These are phyloP conservation scores for Phytophthora lateralis DNA, from an alignment of 352 stramenopile species.

Conservation along the genomic window DNA sequence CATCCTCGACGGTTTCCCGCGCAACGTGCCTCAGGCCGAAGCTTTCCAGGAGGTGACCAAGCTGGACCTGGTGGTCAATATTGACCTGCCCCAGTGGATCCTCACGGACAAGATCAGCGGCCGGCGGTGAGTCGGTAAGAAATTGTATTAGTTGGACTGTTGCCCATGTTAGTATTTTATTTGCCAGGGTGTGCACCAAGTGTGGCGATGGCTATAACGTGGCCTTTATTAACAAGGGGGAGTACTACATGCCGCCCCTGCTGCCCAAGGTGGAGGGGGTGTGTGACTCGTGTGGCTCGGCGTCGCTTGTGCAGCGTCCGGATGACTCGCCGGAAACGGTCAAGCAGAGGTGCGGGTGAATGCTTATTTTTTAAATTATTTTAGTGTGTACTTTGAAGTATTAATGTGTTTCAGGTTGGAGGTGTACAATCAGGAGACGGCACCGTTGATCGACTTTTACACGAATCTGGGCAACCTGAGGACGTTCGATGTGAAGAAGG, in stretches of 20 bases:
- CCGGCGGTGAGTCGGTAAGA: constrained; percentile 52
- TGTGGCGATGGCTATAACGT: constrained; percentile 91
- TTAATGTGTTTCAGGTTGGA: constrained; percentile 49
- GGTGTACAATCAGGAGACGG: constrained; percentile 91
- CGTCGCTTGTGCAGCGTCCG: constrained; percentile 76
- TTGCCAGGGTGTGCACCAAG: constrained; percentile 71
- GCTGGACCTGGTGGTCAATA: constrained; percentile 89
- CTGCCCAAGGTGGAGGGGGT: constrained; percentile 85
- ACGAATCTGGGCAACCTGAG: constrained; percentile 68
- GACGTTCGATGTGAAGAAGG: constrained; percentile 89
- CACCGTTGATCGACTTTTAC: constrained; percentile 90
- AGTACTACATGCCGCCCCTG: constrained; percentile 91
- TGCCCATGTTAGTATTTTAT: background rate
- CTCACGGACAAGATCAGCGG: constrained; percentile 91
- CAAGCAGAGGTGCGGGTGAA: constrained; percentile 50
- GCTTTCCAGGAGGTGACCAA: constrained; percentile 78
- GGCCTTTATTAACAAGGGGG: constrained; percentile 82
- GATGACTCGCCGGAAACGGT: constrained; percentile 88
- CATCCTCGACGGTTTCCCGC: constrained; percentile 91
- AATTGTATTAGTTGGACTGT: background rate
- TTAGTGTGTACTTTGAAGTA: constrained; percentile 5
- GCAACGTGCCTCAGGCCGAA: constrained; percentile 88
- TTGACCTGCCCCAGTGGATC: constrained; percentile 89
- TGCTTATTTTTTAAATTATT: background rate
- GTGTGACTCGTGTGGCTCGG: constrained; percentile 79